A percentile compares a stretch with the other conserved stretches of the same genome.
Evolutionary conservation across 2,329 filamentous ascomycete genomes (phyloP).

Genomic region (Aspergillus ruber): DNA sequence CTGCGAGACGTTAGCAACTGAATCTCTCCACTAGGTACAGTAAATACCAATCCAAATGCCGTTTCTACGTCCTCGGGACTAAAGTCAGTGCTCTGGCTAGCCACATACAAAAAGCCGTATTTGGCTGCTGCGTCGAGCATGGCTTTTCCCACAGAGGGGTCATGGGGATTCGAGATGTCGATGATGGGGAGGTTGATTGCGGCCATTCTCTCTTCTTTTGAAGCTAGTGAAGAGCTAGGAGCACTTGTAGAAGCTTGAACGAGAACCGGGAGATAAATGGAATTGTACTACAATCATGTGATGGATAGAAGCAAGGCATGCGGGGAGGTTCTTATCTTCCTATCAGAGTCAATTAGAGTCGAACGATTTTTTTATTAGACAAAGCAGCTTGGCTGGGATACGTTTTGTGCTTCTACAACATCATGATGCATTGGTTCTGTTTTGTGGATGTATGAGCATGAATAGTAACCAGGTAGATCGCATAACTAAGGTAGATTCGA

Average conservation of each 20-base stretch:
- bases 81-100: constrained; percentile 66
- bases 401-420: no score
- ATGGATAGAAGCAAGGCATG: not conserved
- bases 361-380: no score
- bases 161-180: constrained; percentile 61
- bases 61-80: constrained; percentile 58
- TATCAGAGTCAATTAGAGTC: not conserved
- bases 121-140: constrained; percentile 73
- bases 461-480: no score
- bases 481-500: no score
- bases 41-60: constrained; percentile 66
- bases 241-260: no score
- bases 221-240: no score
- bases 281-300: no score
- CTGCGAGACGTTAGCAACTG: constrained; percentile 36
- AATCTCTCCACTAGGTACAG: not conserved
- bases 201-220: constrained; percentile 9
- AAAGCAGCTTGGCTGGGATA: no score
- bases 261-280: no score
- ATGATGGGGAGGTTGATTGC: constrained; percentile 66
- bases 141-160: constrained; percentile 56
- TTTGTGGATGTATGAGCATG: no score
- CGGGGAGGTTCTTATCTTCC: not conserved
- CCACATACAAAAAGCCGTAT: constrained; percentile 86
- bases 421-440: no score